A percentile compares a stretch with the other conserved stretches of the same genome.
Conservation (phyloP, 768 basidiomycete species). For the Sporobolomyces pararoseus region DNA sequence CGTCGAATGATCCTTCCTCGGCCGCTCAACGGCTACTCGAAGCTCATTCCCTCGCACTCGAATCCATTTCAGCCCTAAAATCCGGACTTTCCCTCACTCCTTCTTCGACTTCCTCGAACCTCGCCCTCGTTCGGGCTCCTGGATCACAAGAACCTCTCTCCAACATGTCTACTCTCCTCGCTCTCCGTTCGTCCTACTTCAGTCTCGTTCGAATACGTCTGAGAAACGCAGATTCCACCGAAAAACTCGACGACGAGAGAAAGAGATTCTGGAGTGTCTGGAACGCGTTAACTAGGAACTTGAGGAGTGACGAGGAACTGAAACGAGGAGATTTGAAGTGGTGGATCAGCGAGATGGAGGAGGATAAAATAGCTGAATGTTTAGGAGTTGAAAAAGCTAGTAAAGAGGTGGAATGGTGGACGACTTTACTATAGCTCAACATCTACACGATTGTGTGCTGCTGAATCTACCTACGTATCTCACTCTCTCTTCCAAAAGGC, state of each 20-base stretch:
- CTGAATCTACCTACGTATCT: no score
- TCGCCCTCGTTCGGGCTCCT: conserved; percentile 2
- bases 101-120: not conserved
- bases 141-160: not conserved
- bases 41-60: conserved; percentile 29
- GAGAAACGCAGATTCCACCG: not conserved
- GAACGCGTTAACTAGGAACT: conserved; percentile 7
- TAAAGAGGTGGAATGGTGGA: conserved; percentile 14
- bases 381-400: not conserved
- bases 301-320: not conserved
- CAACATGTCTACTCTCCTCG: conserved; percentile 18
- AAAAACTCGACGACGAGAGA: not conserved
- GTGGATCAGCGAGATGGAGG: conserved; percentile 20
- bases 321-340: conserved; percentile 10
- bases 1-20: not conserved
- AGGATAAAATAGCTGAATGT: conserved; percentile 14
- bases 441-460: no score
- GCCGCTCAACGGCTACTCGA: no score
- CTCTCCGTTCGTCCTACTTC: conserved; percentile 17
- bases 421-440: not conserved
- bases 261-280: conserved; percentile 23
- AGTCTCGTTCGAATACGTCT: conserved; percentile 16
- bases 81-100: conserved; percentile 19
- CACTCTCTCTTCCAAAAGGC: no score
- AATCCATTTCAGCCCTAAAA: not conserved